Evolutionary conservation across 2,329 filamentous ascomycete genomes (phyloP).

Genomic region (Neonectria faginata): DNA sequence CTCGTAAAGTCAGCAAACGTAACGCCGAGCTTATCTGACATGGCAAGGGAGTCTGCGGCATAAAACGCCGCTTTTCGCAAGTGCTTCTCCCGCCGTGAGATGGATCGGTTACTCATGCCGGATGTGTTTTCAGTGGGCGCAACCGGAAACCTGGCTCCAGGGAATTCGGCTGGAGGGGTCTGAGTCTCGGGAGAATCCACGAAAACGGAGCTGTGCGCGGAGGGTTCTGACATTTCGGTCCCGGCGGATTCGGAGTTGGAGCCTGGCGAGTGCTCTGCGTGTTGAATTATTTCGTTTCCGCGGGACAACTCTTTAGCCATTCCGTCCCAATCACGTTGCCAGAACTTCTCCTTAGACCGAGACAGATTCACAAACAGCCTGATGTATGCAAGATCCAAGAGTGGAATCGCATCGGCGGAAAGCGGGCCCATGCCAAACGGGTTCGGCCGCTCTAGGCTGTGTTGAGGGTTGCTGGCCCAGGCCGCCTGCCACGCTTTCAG

Average conservation of each 20-base stretch:
- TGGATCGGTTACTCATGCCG: constrained; percentile 55
- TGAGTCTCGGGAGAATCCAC: constrained; percentile 65
- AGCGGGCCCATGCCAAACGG: constrained; percentile 84
- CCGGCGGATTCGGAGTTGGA: constrained; percentile 59
- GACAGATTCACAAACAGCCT: constrained; percentile 94
- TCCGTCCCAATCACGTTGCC: constrained; percentile 92
- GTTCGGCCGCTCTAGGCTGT: constrained; percentile 86
- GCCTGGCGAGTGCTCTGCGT: constrained; percentile 72
- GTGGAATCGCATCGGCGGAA: constrained; percentile 89
- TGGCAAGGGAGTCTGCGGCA: constrained; percentile 89
- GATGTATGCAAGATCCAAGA: constrained; percentile 92
- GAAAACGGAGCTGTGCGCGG: constrained; percentile 59
- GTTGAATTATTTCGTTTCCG: constrained; percentile 79
- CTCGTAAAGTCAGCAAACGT: constrained; percentile 87
- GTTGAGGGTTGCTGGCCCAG: constrained; percentile 87
- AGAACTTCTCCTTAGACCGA: constrained; percentile 91
- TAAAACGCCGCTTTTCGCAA: constrained; percentile 95
- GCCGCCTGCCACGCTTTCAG: constrained; percentile 94
- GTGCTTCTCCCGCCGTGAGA: constrained; percentile 84
- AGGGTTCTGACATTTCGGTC: constrained; percentile 61
- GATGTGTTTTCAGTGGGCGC: constrained; percentile 39
- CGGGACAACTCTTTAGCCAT: constrained; percentile 89
- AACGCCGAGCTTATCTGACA: constrained; percentile 87
- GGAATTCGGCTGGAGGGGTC: constrained; percentile 60
- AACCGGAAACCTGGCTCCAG: constrained; percentile 52